phyloP scores from a whole-genome alignment of 345 rosid species.

The Aquilaria malaccensis region DNA sequence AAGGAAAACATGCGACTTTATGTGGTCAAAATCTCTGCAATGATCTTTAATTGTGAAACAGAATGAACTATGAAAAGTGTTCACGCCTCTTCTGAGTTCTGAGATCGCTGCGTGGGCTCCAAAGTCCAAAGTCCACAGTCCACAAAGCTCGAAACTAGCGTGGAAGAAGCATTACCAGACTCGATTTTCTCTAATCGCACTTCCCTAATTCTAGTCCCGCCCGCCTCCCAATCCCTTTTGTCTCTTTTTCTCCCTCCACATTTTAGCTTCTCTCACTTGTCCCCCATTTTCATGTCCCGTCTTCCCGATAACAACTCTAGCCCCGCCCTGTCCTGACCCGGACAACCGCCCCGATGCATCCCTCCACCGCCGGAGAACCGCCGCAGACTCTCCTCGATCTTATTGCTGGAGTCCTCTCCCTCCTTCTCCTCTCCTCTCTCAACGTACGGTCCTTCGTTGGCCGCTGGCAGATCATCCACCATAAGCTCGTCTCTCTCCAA shows the following conservation, averaged over 20 bases:
- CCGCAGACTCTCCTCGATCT: conserved; percentile 58
- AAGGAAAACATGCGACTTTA: too few species aligned
- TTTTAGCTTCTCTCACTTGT: neutral
- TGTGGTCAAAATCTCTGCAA: too few species aligned
- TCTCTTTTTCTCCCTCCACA: conserved; percentile 10
- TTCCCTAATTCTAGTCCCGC: conserved; percentile 13
- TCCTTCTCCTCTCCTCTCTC: conserved; percentile 53
- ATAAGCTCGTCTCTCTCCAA: conserved; percentile 50
- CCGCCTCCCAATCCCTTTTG: neutral
- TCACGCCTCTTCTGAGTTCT: too few species aligned
- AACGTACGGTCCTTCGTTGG: conserved; percentile 57
- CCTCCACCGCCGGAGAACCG: conserved; percentile 22
- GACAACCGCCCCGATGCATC: conserved; percentile 12
- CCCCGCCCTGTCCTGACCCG: conserved; percentile 6
- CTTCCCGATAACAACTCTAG: neutral
- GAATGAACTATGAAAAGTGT: too few species aligned
- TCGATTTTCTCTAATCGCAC: conserved; percentile 17
- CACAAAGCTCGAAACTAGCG: too few species aligned
- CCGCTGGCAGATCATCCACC: conserved; percentile 65
- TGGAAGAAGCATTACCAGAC: neutral
- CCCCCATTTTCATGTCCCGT: too few species aligned
- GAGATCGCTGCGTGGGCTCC: too few species aligned
- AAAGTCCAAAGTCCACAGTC: too few species aligned
- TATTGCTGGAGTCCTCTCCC: conserved; percentile 50
- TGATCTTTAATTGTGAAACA: too few species aligned